These are phyloP conservation scores for Starmera amethionina DNA, from an alignment of 805 yeast genomes.

Conservation along the genomic window DNA sequence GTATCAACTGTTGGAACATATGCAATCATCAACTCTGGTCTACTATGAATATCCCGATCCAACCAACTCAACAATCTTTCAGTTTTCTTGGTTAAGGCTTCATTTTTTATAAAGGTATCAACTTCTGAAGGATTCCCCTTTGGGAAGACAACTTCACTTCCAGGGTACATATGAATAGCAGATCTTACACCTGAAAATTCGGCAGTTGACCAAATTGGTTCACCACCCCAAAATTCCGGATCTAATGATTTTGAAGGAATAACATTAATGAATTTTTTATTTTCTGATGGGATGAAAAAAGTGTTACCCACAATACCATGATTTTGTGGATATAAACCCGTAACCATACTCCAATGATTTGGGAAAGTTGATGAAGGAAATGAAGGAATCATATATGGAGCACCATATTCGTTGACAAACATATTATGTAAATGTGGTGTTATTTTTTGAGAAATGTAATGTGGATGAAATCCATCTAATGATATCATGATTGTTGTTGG, in stretches of 20 bases:
- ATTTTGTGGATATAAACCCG: conserved; percentile 74
- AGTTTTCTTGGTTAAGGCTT: conserved; percentile 45
- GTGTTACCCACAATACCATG: conserved; percentile 86
- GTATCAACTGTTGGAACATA: conserved; percentile 79
- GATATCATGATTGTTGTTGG: conserved; percentile 80
- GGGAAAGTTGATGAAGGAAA: conserved; percentile 89
- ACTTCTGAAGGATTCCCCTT: conserved; percentile 39
- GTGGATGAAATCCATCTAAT: conserved; percentile 88
- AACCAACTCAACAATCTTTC: conserved; percentile 58
- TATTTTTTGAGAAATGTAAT: conserved; percentile 50
- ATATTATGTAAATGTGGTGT: conserved; percentile 69
- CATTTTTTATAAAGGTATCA: conserved; percentile 58
- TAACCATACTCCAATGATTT: conserved; percentile 84
- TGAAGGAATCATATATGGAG: conserved; percentile 80
- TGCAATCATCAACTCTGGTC: conserved; percentile 72
- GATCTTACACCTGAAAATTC: conserved; percentile 45
- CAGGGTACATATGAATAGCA: conserved; percentile 97
- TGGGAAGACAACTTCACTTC: conserved; percentile 62
- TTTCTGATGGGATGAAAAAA: conserved; percentile 52
- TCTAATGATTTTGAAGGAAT: conserved; percentile 42
- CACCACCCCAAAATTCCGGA: conserved; percentile 80
- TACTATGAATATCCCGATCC: conserved; percentile 38
- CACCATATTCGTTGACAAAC: conserved; percentile 40
- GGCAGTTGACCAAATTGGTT: conserved; percentile 82
- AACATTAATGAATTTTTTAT: conserved; percentile 54